Conservation (phyloP, 2,329 filamentous ascomycete species). For the Dactylonectria estremocensis region DNA sequence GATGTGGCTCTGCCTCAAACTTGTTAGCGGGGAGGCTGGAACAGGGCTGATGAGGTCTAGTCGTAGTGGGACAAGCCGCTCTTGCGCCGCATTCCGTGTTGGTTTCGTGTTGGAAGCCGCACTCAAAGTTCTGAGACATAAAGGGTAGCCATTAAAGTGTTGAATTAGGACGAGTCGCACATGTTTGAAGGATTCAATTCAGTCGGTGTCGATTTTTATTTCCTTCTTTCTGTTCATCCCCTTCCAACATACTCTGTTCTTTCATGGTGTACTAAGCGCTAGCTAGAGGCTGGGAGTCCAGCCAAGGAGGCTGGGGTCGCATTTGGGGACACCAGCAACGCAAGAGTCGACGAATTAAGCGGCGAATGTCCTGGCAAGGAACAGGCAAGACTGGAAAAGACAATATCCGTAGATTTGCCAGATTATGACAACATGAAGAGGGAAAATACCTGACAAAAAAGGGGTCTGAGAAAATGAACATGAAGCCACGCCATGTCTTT, state of each 20-base stretch:
- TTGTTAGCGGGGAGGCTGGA: conserved; percentile 35
- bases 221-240: background rate
- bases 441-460: background rate
- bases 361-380: background rate
- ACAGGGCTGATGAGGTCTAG: conserved; percentile 29
- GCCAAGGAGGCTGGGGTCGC: conserved; percentile 1
- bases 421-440: background rate
- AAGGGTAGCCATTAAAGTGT: background rate
- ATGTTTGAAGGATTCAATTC: too few relatives aligned
- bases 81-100: conserved; percentile 38
- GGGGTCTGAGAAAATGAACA: background rate
- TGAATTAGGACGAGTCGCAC: background rate
- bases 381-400: background rate
- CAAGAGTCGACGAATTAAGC: background rate
- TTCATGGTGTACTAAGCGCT: background rate
- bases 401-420: background rate
- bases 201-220: too few relatives aligned
- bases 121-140: background rate
- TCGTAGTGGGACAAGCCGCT: conserved; percentile 15
- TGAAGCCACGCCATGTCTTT: background rate
- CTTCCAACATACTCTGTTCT: background rate
- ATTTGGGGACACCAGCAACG: background rate
- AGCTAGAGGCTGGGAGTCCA: background rate
- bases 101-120: conserved; percentile 43
- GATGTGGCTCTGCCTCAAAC: conserved; percentile 20